A percentile compares a stretch with the other conserved stretches of the same genome.
Evolutionary conservation across 192 early-diverging fungal species (phyloP).

Genomic region (Haplosporangium gracile): DNA sequence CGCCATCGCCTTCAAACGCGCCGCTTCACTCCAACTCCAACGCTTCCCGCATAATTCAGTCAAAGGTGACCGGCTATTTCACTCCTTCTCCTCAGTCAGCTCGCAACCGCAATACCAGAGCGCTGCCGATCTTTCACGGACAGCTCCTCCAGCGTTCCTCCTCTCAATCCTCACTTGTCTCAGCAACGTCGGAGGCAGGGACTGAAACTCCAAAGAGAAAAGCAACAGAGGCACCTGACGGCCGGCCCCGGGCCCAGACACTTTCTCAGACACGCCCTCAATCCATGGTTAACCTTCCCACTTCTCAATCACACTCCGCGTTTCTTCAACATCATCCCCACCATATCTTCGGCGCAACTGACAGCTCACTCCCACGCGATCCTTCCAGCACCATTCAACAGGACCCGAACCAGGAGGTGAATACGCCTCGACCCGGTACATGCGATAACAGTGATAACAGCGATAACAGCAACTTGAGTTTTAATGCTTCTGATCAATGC

Average conservation of each 20-base stretch:
- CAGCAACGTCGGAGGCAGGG: not conserved
- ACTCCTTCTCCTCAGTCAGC: not conserved
- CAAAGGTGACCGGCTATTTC: not conserved
- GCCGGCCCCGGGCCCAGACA: not conserved
- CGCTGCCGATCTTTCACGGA: not conserved
- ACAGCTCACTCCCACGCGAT: not conserved
- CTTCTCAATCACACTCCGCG: not conserved
- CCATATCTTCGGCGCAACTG: not conserved
- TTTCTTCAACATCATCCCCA: not conserved
- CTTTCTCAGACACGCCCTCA: not conserved
- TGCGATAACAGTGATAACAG: not conserved
- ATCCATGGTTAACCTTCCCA: not conserved
- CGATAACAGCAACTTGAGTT: not conserved
- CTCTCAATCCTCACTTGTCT: not conserved
- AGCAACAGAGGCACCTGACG: not conserved
- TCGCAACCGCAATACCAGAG: not conserved
- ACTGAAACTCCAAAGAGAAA: not conserved
- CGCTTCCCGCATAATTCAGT: not conserved
- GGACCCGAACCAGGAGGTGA: not conserved
- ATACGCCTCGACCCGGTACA: not conserved
- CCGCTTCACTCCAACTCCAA: not conserved
- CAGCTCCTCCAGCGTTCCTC: not conserved
- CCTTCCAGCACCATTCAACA: not conserved
- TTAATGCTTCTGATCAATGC: not conserved
- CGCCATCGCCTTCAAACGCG: not conserved